These are phyloP conservation scores for Collariella sp. DNA, from an alignment of 495 filamentous ascomycete genomes.

Conservation along the genomic window DNA sequence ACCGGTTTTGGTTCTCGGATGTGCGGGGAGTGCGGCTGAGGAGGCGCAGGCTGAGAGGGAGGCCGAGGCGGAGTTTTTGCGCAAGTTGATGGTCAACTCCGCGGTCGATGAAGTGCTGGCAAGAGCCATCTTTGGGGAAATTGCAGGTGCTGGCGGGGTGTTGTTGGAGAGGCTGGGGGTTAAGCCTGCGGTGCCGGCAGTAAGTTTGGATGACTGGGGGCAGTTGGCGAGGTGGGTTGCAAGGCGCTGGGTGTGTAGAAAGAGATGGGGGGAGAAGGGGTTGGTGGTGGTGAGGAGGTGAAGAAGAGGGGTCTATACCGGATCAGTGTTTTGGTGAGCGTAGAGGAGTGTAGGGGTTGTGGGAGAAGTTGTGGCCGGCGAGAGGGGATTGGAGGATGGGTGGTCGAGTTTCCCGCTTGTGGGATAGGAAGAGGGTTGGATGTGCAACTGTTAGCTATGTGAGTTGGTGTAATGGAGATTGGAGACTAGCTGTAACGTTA, in stretches of 20 bases:
- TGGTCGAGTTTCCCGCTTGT: not conserved
- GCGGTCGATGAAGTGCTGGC: not conserved
- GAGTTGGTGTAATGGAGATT: too few relatives aligned
- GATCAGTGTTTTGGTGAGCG: too few relatives aligned
- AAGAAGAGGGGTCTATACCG: not conserved
- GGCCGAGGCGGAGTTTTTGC: not conserved
- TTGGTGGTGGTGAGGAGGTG: not conserved
- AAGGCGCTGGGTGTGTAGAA: not conserved
- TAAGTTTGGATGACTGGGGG: not conserved
- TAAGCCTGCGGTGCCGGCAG: not conserved
- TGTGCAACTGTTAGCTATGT: too few relatives aligned
- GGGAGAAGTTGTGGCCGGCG: not conserved
- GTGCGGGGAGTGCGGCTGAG: too few relatives aligned
- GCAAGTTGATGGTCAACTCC: not conserved
- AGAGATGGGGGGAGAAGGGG: not conserved
- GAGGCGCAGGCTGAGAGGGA: not conserved
- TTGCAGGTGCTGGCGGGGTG: not conserved
- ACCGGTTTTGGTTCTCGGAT: too few relatives aligned
- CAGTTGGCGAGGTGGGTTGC: not conserved
- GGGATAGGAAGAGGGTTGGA: not conserved
- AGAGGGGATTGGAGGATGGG: not conserved
- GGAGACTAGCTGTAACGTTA: too few relatives aligned
- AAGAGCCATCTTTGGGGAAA: not conserved
- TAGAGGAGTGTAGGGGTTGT: too few relatives aligned
- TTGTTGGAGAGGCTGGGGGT: not conserved